Evolutionary conservation across 2,329 filamentous ascomycete genomes (phyloP), one percentile per base, ranked within the genome.

Genomic region (Furcasterigmium sp.): DNA sequence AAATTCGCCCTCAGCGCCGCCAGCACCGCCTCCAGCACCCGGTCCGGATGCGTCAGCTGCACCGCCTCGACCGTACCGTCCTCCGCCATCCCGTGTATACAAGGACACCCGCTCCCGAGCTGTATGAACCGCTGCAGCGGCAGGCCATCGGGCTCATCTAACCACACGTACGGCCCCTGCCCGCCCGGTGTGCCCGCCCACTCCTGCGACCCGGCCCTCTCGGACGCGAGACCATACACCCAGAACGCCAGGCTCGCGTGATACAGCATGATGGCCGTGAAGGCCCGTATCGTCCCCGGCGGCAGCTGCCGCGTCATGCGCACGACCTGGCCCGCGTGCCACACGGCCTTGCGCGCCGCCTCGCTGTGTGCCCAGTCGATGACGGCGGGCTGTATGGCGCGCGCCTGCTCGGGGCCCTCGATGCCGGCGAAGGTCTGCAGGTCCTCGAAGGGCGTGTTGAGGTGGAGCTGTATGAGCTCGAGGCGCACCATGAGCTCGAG

Each of bases 361-460:
- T 60, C 53, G 13, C 57, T 59, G 8, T 57, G 54, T 3, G 59
- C 62, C 64, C 66, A 69, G 23, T 62, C 57, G 1, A 60, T 50
- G 0, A 65, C 56, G 2, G 54, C 56, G 10, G 61, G 54, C 20
- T 60, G 62, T 0, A 62, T 58, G 8, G 54, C 51, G 0, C 60
- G 56, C 3, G 66, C 63, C 39, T 64, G 63, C 18, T 66, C 58
- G 10, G 61, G 58, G 5, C 65, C 65, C 17, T 67, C 61, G 37
- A 68, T 68, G 4, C 67, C 67, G 1, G 67, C 66, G 18, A 69
- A 67, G 2, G 65, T 56, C 10, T 70, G 66, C 0, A 70, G 55
- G 5, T 67, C 62, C 21, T 69, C 68, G 1, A 71, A 57, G 0
- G 68, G 67, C 43, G 65, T 62, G 25, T 69, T 55, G 1, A 70